Percentiles rank a stretch among this genome's conserved stretches.
Conservation (phyloP, 306 rosid genomes). For the Abrus pulchellus region DNA sequence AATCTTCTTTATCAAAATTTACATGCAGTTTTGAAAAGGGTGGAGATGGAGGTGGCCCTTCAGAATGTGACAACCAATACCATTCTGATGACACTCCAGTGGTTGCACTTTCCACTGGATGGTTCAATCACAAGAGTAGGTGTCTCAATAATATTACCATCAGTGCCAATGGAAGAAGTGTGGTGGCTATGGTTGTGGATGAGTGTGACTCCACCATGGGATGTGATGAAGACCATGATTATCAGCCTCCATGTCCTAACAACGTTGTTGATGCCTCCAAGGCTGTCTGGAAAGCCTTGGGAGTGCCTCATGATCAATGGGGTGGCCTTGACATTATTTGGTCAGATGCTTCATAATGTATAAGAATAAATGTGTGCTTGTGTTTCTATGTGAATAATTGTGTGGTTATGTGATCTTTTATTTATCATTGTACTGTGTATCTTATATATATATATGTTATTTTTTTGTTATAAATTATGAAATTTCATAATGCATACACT, state of each 20-base stretch:
- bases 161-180: constrained; percentile 52
- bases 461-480: background rate
- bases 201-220: constrained; percentile 65
- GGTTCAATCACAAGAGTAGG: constrained; percentile 55
- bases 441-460: background rate
- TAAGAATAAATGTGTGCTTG: no score
- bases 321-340: constrained; percentile 44
- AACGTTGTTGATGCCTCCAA: constrained; percentile 59
- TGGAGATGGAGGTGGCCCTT: constrained; percentile 63
- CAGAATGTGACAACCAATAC: constrained; percentile 53
- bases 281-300: constrained; percentile 55
- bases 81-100: constrained; percentile 46
- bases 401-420: background rate
- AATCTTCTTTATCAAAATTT: no score
- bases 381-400: background rate
- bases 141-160: constrained; percentile 56
- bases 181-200: constrained; percentile 63
- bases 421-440: background rate
- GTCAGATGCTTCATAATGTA: constrained; percentile 38
- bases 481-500: background rate
- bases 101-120: constrained; percentile 60
- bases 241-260: constrained; percentile 58
- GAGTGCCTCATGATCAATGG: constrained; percentile 29
- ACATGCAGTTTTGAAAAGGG: constrained; percentile 50
- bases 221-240: constrained; percentile 59